Conservation (phyloP, 805 yeast species). For the Saccharomycopsis sp. region DNA sequence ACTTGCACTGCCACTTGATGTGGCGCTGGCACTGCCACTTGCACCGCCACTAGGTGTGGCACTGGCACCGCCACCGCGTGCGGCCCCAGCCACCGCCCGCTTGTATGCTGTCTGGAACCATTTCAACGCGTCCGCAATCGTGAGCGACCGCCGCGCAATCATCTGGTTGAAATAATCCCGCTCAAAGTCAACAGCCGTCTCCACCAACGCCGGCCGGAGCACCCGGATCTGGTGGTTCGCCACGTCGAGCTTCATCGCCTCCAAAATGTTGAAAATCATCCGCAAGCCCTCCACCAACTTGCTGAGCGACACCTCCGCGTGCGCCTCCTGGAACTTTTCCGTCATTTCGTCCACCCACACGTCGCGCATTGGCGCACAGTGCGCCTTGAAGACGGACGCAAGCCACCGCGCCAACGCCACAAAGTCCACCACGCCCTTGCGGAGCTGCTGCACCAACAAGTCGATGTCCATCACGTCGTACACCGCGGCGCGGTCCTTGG, state of each 20-base stretch:
- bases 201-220: slow-evolving; percentile 74
- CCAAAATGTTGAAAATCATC: slow-evolving; percentile 73
- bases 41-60: no score
- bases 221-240: slow-evolving; percentile 91
- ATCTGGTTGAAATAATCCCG: slow-evolving; percentile 58
- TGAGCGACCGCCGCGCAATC: slow-evolving; percentile 44
- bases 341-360: slow-evolving; percentile 83
- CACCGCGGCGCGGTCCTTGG: slow-evolving; percentile 59
- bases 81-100: no score
- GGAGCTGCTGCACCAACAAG: slow-evolving; percentile 65
- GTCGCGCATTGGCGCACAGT: slow-evolving; percentile 95
- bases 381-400: slow-evolving; percentile 70
- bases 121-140: slow-evolving; percentile 49
- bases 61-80: neutral
- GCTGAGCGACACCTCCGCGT: slow-evolving; percentile 34
- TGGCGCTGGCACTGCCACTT: no score
- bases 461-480: slow-evolving; percentile 72
- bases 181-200: slow-evolving; percentile 85
- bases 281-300: slow-evolving; percentile 70
- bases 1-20: no score
- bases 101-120: slow-evolving; percentile 47
- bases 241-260: slow-evolving; percentile 91
- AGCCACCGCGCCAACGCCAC: slow-evolving; percentile 67
- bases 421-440: slow-evolving; percentile 66
- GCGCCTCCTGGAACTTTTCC: slow-evolving; percentile 35